Evolutionary conservation across 2,329 filamentous ascomycete genomes (phyloP), one percentile per base, ranked within the genome.

Genomic region (Colletotrichum paranaense): DNA sequence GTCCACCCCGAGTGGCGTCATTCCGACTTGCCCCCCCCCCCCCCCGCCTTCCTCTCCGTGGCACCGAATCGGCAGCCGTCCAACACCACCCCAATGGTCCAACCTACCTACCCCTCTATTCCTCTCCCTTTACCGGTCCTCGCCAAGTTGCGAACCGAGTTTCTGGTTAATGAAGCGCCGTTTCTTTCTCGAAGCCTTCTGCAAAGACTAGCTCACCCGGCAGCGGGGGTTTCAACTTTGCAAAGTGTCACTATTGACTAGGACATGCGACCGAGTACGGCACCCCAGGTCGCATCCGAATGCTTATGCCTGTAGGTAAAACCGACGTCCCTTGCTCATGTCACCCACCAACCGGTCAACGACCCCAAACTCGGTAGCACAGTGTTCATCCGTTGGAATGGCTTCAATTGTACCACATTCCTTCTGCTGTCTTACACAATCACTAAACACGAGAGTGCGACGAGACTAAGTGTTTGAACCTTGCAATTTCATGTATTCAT

Each of bases 401-500:
- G 42, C 42, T n/a, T 49, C 42, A 49, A 6, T 19, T n/a, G 16
- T 6, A 24, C n/a, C 52, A 28, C 16, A 2, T 6, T 7, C 52
- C 7, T 8, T 24, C 11, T 28, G 3, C 11, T 42, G 28, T 24
- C 22, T 22, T 1, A 28, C 52, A 16, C 52, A 24, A 24, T 24
- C 22, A 55, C 22, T 3, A 28, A 24, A 9, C 4, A 11, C 30
- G 24, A 4, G 8, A 14, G 30, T 16, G 46, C 12, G 14, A 4
- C 8, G 46, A 35, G 6, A 35, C 7, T 22, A 19, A 2, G 49
- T 58, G 32, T 5, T 67, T 67, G 35, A 73, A 73, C 30, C 62
- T 65, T 57, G 52, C 56, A 73, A 65, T 53, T 70, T 73, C 70
- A 70, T 73, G 60, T 70, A 70, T 70, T 73, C 66, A 73, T 73